These are phyloP conservation scores for Alternaria solani DNA, from an alignment of 2,329 filamentous ascomycete genomes.

Conservation along the genomic window DNA sequence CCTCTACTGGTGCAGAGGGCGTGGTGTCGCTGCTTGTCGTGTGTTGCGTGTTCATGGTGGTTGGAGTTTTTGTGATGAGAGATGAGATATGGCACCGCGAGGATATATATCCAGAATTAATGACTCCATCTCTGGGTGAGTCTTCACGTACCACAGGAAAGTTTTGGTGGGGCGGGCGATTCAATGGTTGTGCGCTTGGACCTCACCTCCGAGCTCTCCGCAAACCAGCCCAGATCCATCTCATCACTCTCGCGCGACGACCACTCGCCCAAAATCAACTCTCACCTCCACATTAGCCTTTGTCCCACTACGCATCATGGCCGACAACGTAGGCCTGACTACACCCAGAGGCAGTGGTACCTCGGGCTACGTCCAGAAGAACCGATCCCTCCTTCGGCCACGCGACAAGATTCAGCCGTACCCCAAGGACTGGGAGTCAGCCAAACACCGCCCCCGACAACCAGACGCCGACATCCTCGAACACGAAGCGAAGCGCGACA, in stretches of 20 bases:
- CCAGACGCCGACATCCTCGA: constrained; percentile 93
- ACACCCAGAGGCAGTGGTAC: constrained; percentile 95
- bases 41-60: constrained; percentile 34
- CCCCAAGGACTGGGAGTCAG: constrained; percentile 71
- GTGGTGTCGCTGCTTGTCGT: not conserved
- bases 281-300: not conserved
- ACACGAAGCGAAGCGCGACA: constrained; percentile 87
- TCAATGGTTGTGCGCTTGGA: constrained; percentile 23
- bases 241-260: not conserved
- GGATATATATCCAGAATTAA: constrained; percentile 2
- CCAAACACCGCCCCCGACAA: constrained; percentile 79
- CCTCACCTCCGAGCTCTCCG: constrained; percentile 37
- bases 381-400: constrained; percentile 85
- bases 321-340: constrained; percentile 93
- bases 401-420: constrained; percentile 84
- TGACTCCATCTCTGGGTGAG: constrained; percentile 39
- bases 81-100: not conserved
- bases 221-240: constrained; percentile 7
- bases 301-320: constrained; percentile 66
- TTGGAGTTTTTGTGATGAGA: not conserved
- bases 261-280: not conserved
- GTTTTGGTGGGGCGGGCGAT: constrained; percentile 40
- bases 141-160: constrained; percentile 29
- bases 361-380: constrained; percentile 96
- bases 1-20: constrained; percentile 11